phyloP scores from a whole-genome alignment of 2,329 filamentous ascomycete genomes.

The Hypoxylon sp. region DNA sequence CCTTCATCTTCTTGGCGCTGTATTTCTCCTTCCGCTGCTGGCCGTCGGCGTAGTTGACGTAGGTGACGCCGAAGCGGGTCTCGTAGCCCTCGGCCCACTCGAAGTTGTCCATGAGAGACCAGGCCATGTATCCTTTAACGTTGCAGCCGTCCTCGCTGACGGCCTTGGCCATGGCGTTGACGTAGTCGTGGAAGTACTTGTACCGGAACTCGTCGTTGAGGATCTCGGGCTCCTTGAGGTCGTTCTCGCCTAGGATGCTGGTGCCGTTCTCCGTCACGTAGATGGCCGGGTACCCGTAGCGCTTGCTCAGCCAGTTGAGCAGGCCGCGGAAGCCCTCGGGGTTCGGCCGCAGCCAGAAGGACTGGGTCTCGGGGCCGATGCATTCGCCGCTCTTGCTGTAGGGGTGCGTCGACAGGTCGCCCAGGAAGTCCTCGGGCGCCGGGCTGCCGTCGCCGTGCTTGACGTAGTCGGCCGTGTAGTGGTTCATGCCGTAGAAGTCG shows the following conservation, averaged over 20 bases:
- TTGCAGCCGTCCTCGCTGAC: slow-evolving; percentile 79
- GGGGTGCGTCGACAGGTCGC: slow-evolving; percentile 79
- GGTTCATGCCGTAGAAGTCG: slow-evolving; percentile 96
- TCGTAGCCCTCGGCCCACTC: slow-evolving; percentile 94
- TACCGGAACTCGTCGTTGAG: slow-evolving; percentile 85
- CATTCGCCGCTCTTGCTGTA: slow-evolving; percentile 77
- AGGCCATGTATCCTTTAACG: slow-evolving; percentile 84
- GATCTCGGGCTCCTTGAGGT: slow-evolving; percentile 75
- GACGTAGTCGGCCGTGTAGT: slow-evolving; percentile 91
- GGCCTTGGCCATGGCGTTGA: slow-evolving; percentile 80
- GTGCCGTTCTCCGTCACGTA: slow-evolving; percentile 93
- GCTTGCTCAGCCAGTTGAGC: slow-evolving; percentile 79
- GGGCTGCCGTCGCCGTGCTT: slow-evolving; percentile 74
- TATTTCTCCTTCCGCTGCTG: slow-evolving; percentile 88
- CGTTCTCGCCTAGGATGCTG: slow-evolving; percentile 84
- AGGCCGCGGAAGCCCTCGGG: slow-evolving; percentile 81
- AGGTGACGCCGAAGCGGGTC: slow-evolving; percentile 86
- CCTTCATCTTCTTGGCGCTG: slow-evolving; percentile 78
- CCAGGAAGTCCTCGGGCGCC: slow-evolving; percentile 74
- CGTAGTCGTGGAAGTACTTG: slow-evolving; percentile 82
- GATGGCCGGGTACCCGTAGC: slow-evolving; percentile 81
- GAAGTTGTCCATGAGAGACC: slow-evolving; percentile 91
- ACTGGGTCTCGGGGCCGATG: slow-evolving; percentile 86
- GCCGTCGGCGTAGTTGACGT: slow-evolving; percentile 82
- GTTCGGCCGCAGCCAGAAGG: slow-evolving; percentile 81